A percentile compares a stretch with the other conserved stretches of the same genome.
These are phyloP conservation scores for Russula sp. DNA, from an alignment of 768 basidiomycete species.

Conservation along the genomic window DNA sequence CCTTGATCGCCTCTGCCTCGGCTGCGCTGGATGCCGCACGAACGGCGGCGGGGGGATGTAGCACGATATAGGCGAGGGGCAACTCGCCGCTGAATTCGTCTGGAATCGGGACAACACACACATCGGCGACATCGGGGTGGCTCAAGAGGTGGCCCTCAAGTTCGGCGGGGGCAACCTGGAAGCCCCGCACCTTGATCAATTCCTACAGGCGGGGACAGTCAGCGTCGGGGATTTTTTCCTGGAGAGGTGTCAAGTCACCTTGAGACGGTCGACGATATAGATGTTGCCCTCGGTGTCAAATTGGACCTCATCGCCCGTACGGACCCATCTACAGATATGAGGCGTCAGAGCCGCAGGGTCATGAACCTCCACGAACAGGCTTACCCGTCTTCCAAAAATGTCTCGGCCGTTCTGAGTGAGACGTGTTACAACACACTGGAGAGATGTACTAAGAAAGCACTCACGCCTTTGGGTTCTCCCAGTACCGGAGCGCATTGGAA, in stretches of 20 bases:
- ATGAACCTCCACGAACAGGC: conserved; percentile 6
- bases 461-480: conserved; percentile 52
- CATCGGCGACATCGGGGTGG: conserved; percentile 51
- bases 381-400: conserved; percentile 55
- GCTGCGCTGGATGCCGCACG: conserved; percentile 1
- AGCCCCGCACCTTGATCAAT: conserved; percentile 60
- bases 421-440: neutral
- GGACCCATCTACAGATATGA: conserved; percentile 46
- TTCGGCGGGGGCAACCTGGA: conserved; percentile 70
- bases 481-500: conserved; percentile 37
- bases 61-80: conserved; percentile 60
- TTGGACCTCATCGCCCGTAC: conserved; percentile 57
- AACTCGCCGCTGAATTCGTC: conserved; percentile 70
- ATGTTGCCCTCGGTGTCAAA: conserved; percentile 48
- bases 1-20: conserved; percentile 12
- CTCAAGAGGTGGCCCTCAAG: conserved; percentile 56
- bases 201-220: conserved; percentile 33
- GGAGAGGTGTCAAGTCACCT: conserved; percentile 29
- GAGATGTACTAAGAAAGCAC: conserved; percentile 23
- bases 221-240: conserved; percentile 19
- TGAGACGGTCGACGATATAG: conserved; percentile 54
- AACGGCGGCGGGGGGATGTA: conserved; percentile 27
- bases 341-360: neutral
- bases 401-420: conserved; percentile 50
- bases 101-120: conserved; percentile 58